Base-by-base conservation (phyloP, 345 rosid species). In the Boechera divaricarpa region DNA sequence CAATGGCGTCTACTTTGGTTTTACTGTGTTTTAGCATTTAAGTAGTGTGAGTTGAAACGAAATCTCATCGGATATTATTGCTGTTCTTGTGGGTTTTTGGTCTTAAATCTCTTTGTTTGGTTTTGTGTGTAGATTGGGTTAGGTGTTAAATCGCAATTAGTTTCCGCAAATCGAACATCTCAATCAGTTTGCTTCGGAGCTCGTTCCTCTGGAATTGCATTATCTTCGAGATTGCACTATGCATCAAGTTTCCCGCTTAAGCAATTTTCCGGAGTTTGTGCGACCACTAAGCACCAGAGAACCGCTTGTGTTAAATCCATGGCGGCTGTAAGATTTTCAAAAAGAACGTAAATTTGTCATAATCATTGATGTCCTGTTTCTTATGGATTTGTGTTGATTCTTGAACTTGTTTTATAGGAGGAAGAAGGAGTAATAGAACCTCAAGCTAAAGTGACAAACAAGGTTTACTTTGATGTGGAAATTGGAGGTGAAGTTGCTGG, bases 381-480 rank as follows among this genome's bases (percentile, higher is more conserved):
- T 60, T 60, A 16, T 59, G 63, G 6, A 18, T 54, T 64, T 51
- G 55, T 51, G 24, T 78, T 67, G 58, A 8, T 15, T 42, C 1
- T 70, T 64, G 69, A 78, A 60, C 7, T 49, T 76, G 57, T 59
- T 56, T 58, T 58, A 63, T 72, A 91, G 94, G 96, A 88, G 63
- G 82, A 86, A 66, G 90, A 75, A 51, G 80, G 62, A n/a, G 18
- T 69, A 2, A 0, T 57, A 5, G 80, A 80, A 79, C 84, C 86
- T 70, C 92, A 87, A 80, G 92, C 91, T 3, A 84, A 90, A 82
- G 93, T 94, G 81, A 92, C 97, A 52, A 81, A 80, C 76, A 92
- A 89, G 77, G 77, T 79, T 84, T 92, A 86, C 88, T 94, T 94
- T 86, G 97, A 94, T 62, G 91, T 94, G 12, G 97, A 94, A 70